A percentile compares a stretch with the other conserved stretches of the same genome.
phyloP scores from a whole-genome alignment of 352 stramenopile species.

The Plasmopara viticola region DNA sequence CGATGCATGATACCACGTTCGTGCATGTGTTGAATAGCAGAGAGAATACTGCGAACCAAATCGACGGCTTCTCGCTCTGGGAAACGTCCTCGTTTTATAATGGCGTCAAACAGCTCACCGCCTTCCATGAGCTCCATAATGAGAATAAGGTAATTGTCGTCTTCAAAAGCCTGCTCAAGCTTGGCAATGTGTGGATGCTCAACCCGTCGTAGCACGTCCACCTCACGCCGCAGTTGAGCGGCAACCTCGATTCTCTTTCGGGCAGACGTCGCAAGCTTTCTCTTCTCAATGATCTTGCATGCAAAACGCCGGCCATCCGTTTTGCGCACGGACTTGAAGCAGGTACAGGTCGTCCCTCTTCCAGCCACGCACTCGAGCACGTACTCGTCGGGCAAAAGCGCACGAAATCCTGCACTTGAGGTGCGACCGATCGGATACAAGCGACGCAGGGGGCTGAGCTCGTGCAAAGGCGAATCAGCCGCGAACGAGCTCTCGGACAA shows the following conservation, averaged over 20 bases:
- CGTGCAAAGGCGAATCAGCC: constrained; percentile 29
- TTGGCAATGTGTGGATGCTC: constrained; percentile 67
- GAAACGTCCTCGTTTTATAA: constrained; percentile 59
- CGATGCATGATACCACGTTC: constrained; percentile 57
- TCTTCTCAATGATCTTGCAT: constrained; percentile 80
- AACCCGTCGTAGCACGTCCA: constrained; percentile 55
- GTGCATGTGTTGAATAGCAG: constrained; percentile 72
- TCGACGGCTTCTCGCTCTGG: constrained; percentile 47
- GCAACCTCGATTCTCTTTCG: constrained; percentile 48
- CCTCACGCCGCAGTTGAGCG: constrained; percentile 52
- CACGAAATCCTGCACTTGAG: constrained; percentile 24
- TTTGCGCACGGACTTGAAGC: constrained; percentile 47
- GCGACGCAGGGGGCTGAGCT: constrained; percentile 5
- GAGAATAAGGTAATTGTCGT: constrained; percentile 56
- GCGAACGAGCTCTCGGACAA: constrained; percentile 49
- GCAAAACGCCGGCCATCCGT: constrained; percentile 47
- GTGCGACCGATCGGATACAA: constrained; percentile 16
- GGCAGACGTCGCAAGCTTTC: constrained; percentile 36
- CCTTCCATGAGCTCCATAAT: constrained; percentile 75
- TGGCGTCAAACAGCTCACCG: constrained; percentile 77
- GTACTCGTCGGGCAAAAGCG: constrained; percentile 38
- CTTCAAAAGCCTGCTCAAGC: constrained; percentile 61
- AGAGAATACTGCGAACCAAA: constrained; percentile 53
- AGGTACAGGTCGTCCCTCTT: constrained; percentile 64
- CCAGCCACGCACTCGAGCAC: constrained; percentile 55